A percentile compares a stretch with the other conserved stretches of the same genome.
These are phyloP conservation scores for Blepharisma japonicum DNA, from an alignment of 73 alveolate species.

Conservation along the genomic window DNA sequence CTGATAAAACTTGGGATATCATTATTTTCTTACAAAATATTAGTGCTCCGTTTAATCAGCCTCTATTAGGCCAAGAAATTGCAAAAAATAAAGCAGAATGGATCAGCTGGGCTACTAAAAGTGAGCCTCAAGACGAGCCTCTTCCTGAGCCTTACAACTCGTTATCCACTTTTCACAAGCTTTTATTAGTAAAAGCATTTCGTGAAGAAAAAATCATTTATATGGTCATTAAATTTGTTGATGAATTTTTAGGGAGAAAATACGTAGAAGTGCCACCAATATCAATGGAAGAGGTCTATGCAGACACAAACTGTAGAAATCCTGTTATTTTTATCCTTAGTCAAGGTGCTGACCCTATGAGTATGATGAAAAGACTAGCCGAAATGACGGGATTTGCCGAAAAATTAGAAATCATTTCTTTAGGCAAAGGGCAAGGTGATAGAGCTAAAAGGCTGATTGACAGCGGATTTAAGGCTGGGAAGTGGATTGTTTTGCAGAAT, in stretches of 20 bases:
- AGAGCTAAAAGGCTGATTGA: conserved; percentile 92
- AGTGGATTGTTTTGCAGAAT: conserved; percentile 98
- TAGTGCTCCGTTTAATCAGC: conserved; percentile 74
- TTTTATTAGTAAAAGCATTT: conserved; percentile 43
- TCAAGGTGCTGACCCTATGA: conserved; percentile 99
- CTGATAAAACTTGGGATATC: conserved; percentile 54
- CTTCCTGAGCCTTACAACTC: conserved; percentile 25
- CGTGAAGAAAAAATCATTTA: conserved; percentile 60
- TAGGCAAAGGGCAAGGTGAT: conserved; percentile 99
- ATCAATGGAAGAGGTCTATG: conserved; percentile 92
- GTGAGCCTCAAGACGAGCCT: conserved; percentile 10
- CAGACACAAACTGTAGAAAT: conserved; percentile 93
- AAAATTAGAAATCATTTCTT: conserved; percentile 88
- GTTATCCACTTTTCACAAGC: conserved; percentile 45
- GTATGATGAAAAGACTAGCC: conserved; percentile 82
- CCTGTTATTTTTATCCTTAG: conserved; percentile 97
- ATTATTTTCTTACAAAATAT: conserved; percentile 67
- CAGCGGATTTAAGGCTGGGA: conserved; percentile 92
- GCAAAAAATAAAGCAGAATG: conserved; percentile 63
- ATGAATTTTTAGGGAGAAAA: conserved; percentile 78
- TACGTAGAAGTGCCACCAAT: conserved; percentile 93
- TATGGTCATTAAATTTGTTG: conserved; percentile 84
- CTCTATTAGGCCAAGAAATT: conserved; percentile 91
- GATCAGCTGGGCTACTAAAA: conserved; percentile 56
- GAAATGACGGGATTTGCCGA: conserved; percentile 74